These are phyloP conservation scores for Taphrina confusa DNA, from an alignment of 1,139 yeast genomes.

Conservation along the genomic window DNA sequence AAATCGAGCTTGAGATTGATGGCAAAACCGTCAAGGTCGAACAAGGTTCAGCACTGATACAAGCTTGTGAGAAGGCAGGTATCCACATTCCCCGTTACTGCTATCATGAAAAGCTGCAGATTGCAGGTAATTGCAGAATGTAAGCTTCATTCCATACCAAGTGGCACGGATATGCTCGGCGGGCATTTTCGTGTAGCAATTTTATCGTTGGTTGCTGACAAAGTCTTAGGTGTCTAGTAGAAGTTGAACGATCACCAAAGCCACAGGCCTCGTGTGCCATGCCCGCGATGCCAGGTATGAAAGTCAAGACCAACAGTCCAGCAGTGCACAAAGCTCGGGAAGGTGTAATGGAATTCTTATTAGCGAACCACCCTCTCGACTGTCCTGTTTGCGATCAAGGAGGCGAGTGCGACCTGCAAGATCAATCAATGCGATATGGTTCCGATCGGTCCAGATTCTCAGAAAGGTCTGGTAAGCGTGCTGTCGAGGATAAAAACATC, in stretches of 20 bases:
- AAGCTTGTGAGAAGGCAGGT: slow-evolving; percentile 91
- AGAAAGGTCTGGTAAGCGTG: slow-evolving; percentile 82
- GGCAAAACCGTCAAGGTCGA: slow-evolving; percentile 76
- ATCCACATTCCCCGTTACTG: slow-evolving; percentile 86
- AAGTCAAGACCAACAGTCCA: slow-evolving; percentile 76
- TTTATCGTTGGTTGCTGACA: not conserved
- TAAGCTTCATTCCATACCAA: not conserved
- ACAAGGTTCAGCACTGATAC: slow-evolving; percentile 85
- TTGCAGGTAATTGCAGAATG: slow-evolving; percentile 96
- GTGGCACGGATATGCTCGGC: too few relatives aligned
- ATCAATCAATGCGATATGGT: slow-evolving; percentile 81
- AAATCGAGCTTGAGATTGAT: slow-evolving; percentile 75
- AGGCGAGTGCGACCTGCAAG: slow-evolving; percentile 92
- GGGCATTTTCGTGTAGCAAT: too few relatives aligned
- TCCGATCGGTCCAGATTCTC: slow-evolving; percentile 81
- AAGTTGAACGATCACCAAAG: slow-evolving; percentile 86
- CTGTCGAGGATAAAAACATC: slow-evolving; percentile 85
- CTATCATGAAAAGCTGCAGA: slow-evolving; percentile 85
- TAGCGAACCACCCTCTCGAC: slow-evolving; percentile 88
- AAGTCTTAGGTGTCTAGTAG: slow-evolving; percentile 62
- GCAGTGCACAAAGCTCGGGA: slow-evolving; percentile 83
- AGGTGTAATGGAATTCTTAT: slow-evolving; percentile 85
- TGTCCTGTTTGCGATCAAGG: slow-evolving; percentile 95
- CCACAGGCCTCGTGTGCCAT: slow-evolving; percentile 88
- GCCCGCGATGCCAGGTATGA: slow-evolving; percentile 90